Conservation (phyloP, 1,284 basidiomycete species). For the Ustilago curta region DNA sequence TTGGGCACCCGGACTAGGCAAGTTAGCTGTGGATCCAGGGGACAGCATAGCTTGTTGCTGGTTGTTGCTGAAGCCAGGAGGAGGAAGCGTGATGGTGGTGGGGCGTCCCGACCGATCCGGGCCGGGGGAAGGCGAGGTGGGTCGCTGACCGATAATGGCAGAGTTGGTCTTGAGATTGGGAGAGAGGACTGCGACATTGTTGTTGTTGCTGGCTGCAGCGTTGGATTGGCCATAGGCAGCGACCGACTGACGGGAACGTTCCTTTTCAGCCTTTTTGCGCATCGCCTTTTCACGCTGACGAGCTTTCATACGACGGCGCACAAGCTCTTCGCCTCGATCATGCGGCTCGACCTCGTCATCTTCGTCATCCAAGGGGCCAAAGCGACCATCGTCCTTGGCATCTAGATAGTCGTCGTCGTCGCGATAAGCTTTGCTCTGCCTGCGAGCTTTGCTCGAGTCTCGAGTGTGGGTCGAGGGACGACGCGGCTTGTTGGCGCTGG, state of each 20-base stretch:
- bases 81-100: constrained; percentile 53
- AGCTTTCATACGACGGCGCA: constrained; percentile 73
- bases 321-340: constrained; percentile 74
- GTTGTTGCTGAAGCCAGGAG: constrained; percentile 28
- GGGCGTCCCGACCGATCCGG: constrained; percentile 55
- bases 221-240: constrained; percentile 12
- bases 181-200: constrained; percentile 26
- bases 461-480: constrained; percentile 31
- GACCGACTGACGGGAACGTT: constrained; percentile 35
- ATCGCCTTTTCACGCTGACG: constrained; percentile 68
- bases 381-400: constrained; percentile 44
- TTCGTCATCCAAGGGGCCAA: constrained; percentile 50
- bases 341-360: constrained; percentile 72
- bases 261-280: constrained; percentile 68
- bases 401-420: constrained; percentile 44
- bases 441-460: constrained; percentile 41
- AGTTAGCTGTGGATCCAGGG: constrained; percentile 29
- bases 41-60: constrained; percentile 30
- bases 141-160: constrained; percentile 28
- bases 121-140: constrained; percentile 46
- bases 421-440: constrained; percentile 37
- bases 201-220: constrained; percentile 6
- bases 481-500: constrained; percentile 28
- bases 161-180: constrained; percentile 34
- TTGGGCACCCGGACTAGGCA: constrained; percentile 36